Base-by-base conservation (phyloP, 768 basidiomycete species). In the Boletus fagicola region DNA sequence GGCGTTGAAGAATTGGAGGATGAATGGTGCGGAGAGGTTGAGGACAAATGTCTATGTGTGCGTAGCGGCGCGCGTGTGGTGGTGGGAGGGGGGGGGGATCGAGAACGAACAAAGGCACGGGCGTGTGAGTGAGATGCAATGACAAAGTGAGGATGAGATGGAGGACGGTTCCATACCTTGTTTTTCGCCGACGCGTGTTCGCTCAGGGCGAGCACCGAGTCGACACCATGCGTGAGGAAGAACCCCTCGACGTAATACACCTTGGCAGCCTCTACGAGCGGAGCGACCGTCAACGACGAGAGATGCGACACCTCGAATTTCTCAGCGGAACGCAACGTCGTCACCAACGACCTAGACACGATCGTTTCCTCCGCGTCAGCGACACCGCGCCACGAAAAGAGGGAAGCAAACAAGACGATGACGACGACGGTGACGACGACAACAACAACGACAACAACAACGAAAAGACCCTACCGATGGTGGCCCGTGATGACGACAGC, bases 21-120 rank as follows among this genome's bases (percentile, higher is more conserved):
- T 95, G 81, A 98, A 99, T 18, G 97, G 97, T 4, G 97, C 97
- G 10, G 94, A 96, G 65, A 99, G 82, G 80, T 99, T 99, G 65
- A 98, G 74, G 12, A 83, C 84, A 73, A 98, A 95, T 58, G 86
- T 87, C 93, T 94, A n/a, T 18, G 28, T 2, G 18, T 8, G 43
- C 2, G 30, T 7, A 4, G 49, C 22, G 47, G 26, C 26, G n/a
- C 5, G n/a, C 1, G n/a, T 2, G 20, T 4, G n/a, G 6, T 3
- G 20, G 6, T 6, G 12, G 20, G 24, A 9, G 15, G n/a, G n/a
- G n/a, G n/a, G n/a, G 44, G 38, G 31, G 1, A 31, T 12, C 15
- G 31, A 30, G 53, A n/a, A 24, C 22, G 6, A 15, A 33, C 33
- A 13, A 33, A 33, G 33, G 33, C 12, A 5, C 11, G 33, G 33